Evolutionary conservation across 2,329 filamentous ascomycete genomes (phyloP).

Genomic region (Fusarium ramigenum): DNA sequence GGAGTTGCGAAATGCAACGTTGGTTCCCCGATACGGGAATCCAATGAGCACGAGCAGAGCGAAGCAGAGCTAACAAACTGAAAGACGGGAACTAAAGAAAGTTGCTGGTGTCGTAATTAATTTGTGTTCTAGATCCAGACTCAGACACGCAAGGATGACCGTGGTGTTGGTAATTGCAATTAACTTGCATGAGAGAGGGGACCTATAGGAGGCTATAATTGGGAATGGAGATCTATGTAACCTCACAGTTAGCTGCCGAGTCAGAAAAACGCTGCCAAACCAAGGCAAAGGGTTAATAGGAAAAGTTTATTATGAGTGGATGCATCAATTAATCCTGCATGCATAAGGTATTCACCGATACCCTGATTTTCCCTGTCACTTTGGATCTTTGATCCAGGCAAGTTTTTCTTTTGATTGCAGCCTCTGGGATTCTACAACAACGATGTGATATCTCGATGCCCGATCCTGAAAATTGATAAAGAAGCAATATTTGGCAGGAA

Average conservation of each 20-base stretch:
- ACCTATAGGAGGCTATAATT: conserved; percentile 9
- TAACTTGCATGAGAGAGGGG: conserved; percentile 6
- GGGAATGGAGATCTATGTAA: conserved; percentile 7
- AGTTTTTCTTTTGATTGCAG: conserved; percentile 9
- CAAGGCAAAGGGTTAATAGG: conserved; percentile 14
- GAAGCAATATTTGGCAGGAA: conserved; percentile 2
- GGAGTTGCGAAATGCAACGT: conserved; percentile 13
- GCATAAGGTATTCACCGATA: not conserved
- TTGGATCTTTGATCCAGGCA: not conserved
- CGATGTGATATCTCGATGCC: conserved; percentile 10
- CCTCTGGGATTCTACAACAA: not conserved
- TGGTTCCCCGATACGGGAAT: conserved; percentile 4
- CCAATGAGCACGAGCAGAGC: not conserved
- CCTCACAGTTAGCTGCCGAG: not conserved
- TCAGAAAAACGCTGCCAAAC: conserved; percentile 3
- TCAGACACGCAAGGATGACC: conserved; percentile 12
- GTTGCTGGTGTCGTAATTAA: conserved; percentile 1
- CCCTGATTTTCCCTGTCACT: not conserved
- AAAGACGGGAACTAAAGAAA: conserved; percentile 14
- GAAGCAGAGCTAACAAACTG: not conserved
- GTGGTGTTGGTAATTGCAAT: conserved; percentile 9
- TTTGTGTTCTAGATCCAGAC: not conserved
- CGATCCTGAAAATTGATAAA: conserved; percentile 30
- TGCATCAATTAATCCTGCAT: conserved; percentile 5
- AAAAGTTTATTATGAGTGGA: conserved; percentile 9